phyloP scores from a whole-genome alignment of 345 rosid species.

The Streptanthus diversifolius region DNA sequence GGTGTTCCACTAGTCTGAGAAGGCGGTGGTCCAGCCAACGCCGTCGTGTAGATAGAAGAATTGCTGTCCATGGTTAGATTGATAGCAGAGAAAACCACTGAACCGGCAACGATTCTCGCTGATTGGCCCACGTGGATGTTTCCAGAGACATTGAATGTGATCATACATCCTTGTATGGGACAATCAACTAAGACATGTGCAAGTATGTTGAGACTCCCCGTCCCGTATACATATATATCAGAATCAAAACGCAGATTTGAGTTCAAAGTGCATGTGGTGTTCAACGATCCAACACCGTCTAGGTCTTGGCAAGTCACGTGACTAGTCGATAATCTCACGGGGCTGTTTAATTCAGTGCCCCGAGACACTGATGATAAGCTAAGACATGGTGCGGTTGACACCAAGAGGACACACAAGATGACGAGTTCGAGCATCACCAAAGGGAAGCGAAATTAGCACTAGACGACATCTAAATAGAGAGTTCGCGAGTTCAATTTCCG shows the following conservation, averaged over 20 bases:
- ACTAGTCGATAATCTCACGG: slow-evolving; percentile 31
- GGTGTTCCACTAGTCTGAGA: slow-evolving; percentile 97
- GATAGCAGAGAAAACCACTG: slow-evolving; percentile 57
- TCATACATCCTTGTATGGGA: slow-evolving; percentile 60
- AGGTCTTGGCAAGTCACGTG: slow-evolving; percentile 56
- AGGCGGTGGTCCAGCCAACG: slow-evolving; percentile 81
- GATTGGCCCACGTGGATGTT: slow-evolving; percentile 64
- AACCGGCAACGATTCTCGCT: slow-evolving; percentile 64
- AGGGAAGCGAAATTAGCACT: slow-evolving; percentile 7
- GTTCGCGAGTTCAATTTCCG: background rate
- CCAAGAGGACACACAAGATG: slow-evolving; percentile 50
- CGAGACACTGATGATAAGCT: slow-evolving; percentile 35
- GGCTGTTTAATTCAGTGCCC: slow-evolving; percentile 25
- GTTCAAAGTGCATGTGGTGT: slow-evolving; percentile 77
- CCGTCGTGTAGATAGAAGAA: slow-evolving; percentile 72
- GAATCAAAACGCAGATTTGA: slow-evolving; percentile 61
- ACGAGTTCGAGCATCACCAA: slow-evolving; percentile 42
- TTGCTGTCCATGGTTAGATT: slow-evolving; percentile 56
- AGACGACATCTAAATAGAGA: background rate
- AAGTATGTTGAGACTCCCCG: slow-evolving; percentile 71
- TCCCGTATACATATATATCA: slow-evolving; percentile 59
- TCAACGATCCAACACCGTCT: slow-evolving; percentile 81
- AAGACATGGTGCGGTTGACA: slow-evolving; percentile 33
- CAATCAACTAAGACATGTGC: slow-evolving; percentile 65
- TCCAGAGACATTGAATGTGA: slow-evolving; percentile 73